phyloP scores from a whole-genome alignment of 2,329 filamentous ascomycete species.

The Diatrype stigma region DNA sequence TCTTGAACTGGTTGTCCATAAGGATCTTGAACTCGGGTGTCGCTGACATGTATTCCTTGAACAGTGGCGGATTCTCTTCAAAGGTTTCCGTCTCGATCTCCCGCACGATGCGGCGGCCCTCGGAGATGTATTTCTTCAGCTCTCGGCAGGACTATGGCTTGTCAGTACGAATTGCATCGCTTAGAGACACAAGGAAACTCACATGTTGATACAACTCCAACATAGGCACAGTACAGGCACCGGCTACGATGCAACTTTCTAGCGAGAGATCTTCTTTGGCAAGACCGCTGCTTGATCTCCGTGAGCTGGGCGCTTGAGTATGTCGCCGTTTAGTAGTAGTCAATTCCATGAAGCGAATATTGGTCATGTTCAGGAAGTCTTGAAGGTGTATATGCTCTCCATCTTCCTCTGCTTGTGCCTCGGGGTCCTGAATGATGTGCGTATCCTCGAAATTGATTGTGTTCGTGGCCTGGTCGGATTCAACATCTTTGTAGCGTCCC shows the following conservation, averaged over 20 bases:
- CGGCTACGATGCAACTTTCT: constrained; percentile 79
- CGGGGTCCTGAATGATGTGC: constrained; percentile 34
- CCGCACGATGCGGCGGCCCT: constrained; percentile 82
- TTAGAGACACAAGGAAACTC: constrained; percentile 29
- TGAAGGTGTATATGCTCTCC: constrained; percentile 74
- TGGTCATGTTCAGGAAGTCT: constrained; percentile 91
- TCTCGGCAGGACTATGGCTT: constrained; percentile 71
- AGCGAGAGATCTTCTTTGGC: constrained; percentile 54
- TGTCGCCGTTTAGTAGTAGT: constrained; percentile 93
- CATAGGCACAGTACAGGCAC: constrained; percentile 87
- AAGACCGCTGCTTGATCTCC: constrained; percentile 38
- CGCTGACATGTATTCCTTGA: constrained; percentile 86
- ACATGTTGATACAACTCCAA: constrained; percentile 91
- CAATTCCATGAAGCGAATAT: constrained; percentile 96
- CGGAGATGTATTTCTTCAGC: constrained; percentile 93
- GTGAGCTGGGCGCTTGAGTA: constrained; percentile 61
- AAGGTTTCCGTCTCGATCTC: constrained; percentile 87
- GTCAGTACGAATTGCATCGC: constrained; percentile 21
- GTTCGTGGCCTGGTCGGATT: constrained; percentile 41
- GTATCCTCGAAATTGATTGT: constrained; percentile 42
- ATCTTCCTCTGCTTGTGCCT: constrained; percentile 45
- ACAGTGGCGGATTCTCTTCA: constrained; percentile 85
- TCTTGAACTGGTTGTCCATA: constrained; percentile 97
- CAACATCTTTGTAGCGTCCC: constrained; percentile 51
- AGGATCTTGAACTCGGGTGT: constrained; percentile 75